A percentile compares a stretch with the other conserved stretches of the same genome.
Conservation (phyloP, 2,329 filamentous ascomycete genomes). For the Penicillium griseofulvum region DNA sequence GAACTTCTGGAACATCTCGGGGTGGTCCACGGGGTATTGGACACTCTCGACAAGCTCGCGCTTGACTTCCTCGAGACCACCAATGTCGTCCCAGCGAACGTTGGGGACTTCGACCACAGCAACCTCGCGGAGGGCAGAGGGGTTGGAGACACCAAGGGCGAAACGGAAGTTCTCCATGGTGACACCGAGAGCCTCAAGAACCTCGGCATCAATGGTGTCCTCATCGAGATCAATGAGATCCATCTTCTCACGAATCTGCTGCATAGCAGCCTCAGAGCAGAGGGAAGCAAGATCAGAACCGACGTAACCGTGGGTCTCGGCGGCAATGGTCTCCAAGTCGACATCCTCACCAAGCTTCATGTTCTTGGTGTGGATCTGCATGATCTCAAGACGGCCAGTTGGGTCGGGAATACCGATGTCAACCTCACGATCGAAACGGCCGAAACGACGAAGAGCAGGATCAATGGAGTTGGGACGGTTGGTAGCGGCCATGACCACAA, state of each 20-base stretch:
- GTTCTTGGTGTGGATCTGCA: conserved; percentile 99
- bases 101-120: conserved; percentile 99
- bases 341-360: conserved; percentile 99
- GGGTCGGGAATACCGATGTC: conserved; percentile 98
- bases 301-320: conserved; percentile 98
- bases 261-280: conserved; percentile 98
- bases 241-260: conserved; percentile 99
- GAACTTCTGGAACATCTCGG: conserved; percentile 99
- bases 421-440: conserved; percentile 97
- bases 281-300: conserved; percentile 97
- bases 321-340: conserved; percentile 91
- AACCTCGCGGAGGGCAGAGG: conserved; percentile 95
- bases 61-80: conserved; percentile 97
- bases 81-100: conserved; percentile 99
- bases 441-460: conserved; percentile 93
- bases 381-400: conserved; percentile 95
- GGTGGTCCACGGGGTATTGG: conserved; percentile 98
- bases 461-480: conserved; percentile 99
- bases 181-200: conserved; percentile 94
- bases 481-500: conserved; percentile 98
- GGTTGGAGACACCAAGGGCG: conserved; percentile 95
- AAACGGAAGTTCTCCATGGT: conserved; percentile 99
- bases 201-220: conserved; percentile 98
- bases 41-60: conserved; percentile 98
- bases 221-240: conserved; percentile 98